phyloP scores from a whole-genome alignment of 345 rosid genomes.

The Camelina hispida region DNA sequence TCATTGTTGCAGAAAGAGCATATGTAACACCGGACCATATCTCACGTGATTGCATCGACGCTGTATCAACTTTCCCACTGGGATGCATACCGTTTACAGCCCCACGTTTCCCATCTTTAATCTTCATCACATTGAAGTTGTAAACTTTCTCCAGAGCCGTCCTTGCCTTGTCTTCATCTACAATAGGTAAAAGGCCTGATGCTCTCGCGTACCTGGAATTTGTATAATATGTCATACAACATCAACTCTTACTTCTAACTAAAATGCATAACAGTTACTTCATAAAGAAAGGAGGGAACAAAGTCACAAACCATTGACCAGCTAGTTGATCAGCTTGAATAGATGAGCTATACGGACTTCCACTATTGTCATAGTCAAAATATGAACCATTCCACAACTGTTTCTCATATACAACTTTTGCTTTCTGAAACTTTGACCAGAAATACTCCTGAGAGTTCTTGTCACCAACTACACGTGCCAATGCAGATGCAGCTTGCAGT shows the following conservation, averaged over 20 bases:
- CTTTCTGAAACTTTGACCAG: slow-evolving; percentile 85
- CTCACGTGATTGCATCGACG: slow-evolving; percentile 88
- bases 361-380: slow-evolving; percentile 77
- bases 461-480: slow-evolving; percentile 83
- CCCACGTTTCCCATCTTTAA: slow-evolving; percentile 80
- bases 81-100: slow-evolving; percentile 98
- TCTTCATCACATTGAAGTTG: slow-evolving; percentile 77
- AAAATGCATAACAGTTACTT: not conserved
- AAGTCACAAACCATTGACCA: slow-evolving; percentile 93
- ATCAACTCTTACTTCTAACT: not conserved
- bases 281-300: not conserved
- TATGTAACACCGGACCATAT: slow-evolving; percentile 98
- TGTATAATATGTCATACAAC: slow-evolving; percentile 9
- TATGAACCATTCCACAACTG: slow-evolving; percentile 94
- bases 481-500: slow-evolving; percentile 89
- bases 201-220: slow-evolving; percentile 81
- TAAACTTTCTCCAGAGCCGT: slow-evolving; percentile 75
- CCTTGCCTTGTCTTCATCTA: slow-evolving; percentile 71
- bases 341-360: slow-evolving; percentile 66
- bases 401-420: slow-evolving; percentile 70
- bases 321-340: slow-evolving; percentile 98
- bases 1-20: slow-evolving; percentile 88
- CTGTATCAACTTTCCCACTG: slow-evolving; percentile 72
- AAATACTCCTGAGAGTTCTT: slow-evolving; percentile 70
- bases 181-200: slow-evolving; percentile 75